phyloP scores from a whole-genome alignment of 345 rosid genomes.

The Clausena lansium region DNA sequence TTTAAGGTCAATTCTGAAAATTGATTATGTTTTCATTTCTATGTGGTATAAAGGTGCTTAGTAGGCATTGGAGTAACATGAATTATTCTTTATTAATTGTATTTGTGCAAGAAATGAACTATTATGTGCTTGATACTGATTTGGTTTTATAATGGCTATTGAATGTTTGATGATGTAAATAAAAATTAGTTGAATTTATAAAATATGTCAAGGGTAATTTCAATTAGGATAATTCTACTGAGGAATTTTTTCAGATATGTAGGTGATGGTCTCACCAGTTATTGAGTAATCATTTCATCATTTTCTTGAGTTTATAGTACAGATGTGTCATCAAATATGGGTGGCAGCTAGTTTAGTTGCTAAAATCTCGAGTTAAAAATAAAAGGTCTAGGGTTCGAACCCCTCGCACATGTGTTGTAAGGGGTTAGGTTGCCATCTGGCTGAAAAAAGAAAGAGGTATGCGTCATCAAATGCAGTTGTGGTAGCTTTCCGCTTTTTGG shows the following conservation, averaged over 20 bases:
- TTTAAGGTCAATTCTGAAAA: not conserved
- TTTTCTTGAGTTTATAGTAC: not conserved
- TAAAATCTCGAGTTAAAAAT: no score
- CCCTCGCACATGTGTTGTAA: no score
- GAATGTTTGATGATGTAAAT: not conserved
- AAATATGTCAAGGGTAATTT: not conserved
- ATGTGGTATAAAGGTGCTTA: not conserved
- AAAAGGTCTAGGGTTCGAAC: no score
- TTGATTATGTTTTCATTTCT: not conserved
- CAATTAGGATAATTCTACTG: not conserved
- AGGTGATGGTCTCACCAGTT: not conserved
- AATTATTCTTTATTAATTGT: not conserved
- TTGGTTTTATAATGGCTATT: not conserved
- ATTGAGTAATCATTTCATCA: not conserved
- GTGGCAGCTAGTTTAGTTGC: no score
- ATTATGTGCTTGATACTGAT: not conserved
- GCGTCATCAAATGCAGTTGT: not conserved
- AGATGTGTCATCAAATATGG: not conserved
- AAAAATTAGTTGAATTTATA: not conserved
- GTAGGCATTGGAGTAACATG: not conserved
- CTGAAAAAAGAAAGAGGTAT: not conserved
- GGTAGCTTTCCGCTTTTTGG: not conserved
- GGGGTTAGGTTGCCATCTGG: no score
- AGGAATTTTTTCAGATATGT: not conserved
- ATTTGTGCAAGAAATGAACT: not conserved